These are phyloP conservation scores for Chalciporus pseudorubinellus DNA, from an alignment of 768 basidiomycete genomes.

Conservation along the genomic window DNA sequence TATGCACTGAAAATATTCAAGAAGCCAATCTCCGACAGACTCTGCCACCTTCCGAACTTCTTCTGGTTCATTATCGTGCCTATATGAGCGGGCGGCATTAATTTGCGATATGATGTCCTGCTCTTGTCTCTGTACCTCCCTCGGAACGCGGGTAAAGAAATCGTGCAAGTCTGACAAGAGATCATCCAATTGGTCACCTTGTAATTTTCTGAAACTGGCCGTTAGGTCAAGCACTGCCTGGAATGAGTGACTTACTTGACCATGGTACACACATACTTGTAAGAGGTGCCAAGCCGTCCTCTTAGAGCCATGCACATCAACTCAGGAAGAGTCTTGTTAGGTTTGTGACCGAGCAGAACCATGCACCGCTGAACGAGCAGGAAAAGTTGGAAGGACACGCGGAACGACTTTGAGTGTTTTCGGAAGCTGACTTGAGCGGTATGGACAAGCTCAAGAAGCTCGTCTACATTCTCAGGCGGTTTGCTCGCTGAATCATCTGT, in stretches of 20 bases:
- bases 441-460: constrained; percentile 36
- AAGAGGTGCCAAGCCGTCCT: constrained; percentile 42
- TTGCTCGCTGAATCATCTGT: constrained; percentile 22
- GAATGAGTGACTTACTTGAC: constrained; percentile 40
- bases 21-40: constrained; percentile 48
- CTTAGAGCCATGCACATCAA: constrained; percentile 46
- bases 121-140: constrained; percentile 35
- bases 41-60: constrained; percentile 20
- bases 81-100: constrained; percentile 16
- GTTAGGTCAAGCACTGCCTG: constrained; percentile 15
- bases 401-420: constrained; percentile 33
- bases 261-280: constrained; percentile 45
- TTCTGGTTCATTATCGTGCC: constrained; percentile 18
- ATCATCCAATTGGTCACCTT: constrained; percentile 27
- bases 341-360: constrained; percentile 42
- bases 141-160: constrained; percentile 37
- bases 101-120: constrained; percentile 29
- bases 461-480: constrained; percentile 26
- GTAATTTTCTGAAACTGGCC: constrained; percentile 39
- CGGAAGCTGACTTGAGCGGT: constrained; percentile 38
- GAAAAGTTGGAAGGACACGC: constrained; percentile 50
- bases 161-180: constrained; percentile 42
- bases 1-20: constrained; percentile 48
- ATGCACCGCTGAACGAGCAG: constrained; percentile 44
- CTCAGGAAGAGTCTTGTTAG: constrained; percentile 32